phyloP scores from a whole-genome alignment of 176 grass and related monocot species.

The Pharus latifolius region DNA sequence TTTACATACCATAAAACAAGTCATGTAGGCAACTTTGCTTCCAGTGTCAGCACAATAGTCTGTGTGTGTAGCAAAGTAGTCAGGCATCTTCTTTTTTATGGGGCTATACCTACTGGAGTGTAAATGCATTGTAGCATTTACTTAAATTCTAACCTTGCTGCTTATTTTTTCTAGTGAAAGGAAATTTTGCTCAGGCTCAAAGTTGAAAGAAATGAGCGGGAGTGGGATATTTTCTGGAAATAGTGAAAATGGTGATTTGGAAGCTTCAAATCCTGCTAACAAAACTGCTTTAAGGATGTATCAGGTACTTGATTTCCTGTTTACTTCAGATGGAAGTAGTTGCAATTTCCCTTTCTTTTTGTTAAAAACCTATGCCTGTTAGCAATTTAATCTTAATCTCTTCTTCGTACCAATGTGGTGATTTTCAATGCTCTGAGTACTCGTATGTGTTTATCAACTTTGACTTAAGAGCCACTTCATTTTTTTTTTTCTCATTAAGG shows the following conservation, averaged over 20 bases:
- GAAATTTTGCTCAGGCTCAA: constrained; percentile 72
- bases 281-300: constrained; percentile 75
- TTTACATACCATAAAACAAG: not conserved
- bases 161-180: constrained; percentile 31
- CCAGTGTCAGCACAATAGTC: not conserved
- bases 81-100: not conserved
- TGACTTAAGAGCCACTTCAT: not conserved
- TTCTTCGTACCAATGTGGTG: not conserved
- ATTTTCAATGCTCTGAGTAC: not conserved
- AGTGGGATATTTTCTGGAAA: constrained; percentile 71
- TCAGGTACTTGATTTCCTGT: constrained; percentile 48
- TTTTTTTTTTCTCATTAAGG: not conserved
- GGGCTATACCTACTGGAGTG: not conserved
- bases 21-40: not conserved
- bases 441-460: not conserved
- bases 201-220: constrained; percentile 76
- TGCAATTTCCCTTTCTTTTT: not conserved
- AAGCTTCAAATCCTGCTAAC: constrained; percentile 38
- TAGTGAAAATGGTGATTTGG: constrained; percentile 39
- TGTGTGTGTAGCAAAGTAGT: not conserved
- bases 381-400: no score
- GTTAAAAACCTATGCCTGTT: not conserved
- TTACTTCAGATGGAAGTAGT: not conserved
- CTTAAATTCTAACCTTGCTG: constrained; percentile 5
- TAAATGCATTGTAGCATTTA: not conserved